Base-by-base conservation (phyloP, 1,284 basidiomycete species). In the Pyrrhoderma noxium region DNA sequence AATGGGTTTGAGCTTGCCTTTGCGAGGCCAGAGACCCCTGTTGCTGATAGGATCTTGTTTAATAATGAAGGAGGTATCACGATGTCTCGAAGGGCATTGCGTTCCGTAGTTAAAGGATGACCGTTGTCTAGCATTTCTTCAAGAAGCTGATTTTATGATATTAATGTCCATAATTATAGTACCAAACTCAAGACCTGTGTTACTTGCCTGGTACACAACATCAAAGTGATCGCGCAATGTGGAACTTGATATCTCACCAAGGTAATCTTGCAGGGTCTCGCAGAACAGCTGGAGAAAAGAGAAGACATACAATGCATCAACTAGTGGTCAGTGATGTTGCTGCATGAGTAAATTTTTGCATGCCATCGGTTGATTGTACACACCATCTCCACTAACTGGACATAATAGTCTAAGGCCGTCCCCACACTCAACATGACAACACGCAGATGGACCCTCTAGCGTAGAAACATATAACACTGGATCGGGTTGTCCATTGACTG, bases 101-200 rank as follows among this genome's bases (percentile, higher is more conserved):
- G 77, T 57, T 93, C 92, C n/a, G 93, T 98, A 2, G 94, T 97
- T 52, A 94, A 75, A 1, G 93, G 93, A 63, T 93, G 88, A 0
- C 93, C 94, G 56, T 91, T 88, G 0, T 97, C 94, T 39, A 98
- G 74, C 55, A 92, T 95, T 68, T 98, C 94, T 70, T 98, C 94
- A 22, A 98, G 78, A 25, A 97, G 79, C 89, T 96, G 38, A 53
- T 22, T 9, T 9, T 16, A 40, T 14, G 38, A 14, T 40, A n/a
- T 7, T 16, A 31, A 5, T 5, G 27, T 31, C 7, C 11, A 31
- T 31, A 31, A 5, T 31, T 5, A 11, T 11, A 5, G 27, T 11
- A 31, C 27, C 5, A 5, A 5, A 31, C 11, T 5, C 27, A 40
- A 7, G 16, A n/a, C 8, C 5, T 8, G 11, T 16, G 47, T 13